Base-by-base conservation (phyloP, 1,284 basidiomycete genomes). In the Schizopora paradoxa region DNA sequence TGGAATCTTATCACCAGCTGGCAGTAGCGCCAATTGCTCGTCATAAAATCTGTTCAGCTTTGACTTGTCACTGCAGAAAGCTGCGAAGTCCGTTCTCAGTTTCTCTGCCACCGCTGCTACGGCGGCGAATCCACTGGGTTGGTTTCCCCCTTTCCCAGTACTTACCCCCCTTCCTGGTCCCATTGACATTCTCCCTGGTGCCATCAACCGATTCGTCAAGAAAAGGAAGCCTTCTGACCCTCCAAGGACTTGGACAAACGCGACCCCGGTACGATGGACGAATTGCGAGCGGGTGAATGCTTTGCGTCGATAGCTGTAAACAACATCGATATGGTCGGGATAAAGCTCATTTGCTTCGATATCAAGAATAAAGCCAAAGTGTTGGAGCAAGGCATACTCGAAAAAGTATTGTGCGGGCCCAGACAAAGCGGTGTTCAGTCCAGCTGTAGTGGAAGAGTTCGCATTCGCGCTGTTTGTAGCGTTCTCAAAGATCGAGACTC, bases 201-300 rank as follows among this genome's bases (percentile, higher is more conserved):
- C 78, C 72, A 87, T 79, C 45, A 94, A 70, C 27, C 91, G 72
- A 61, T 96, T 96, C 48, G 87, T 91, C 51, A 91, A 68, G 72
- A 91, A 94, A 47, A 91, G 66, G 65, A 92, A 93, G 0, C 91
- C 91, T 44, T 82, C 71, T 10, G 72, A 62, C 1, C 80, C 85
- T 2, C 86, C 88, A n/a, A 91, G 58, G 43, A 92, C 83, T 60
- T 94, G 90, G 11, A 91, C 80, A 55, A 95, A 88, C 3, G 88
- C 90, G 10, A 88, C 77, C 1, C 93, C 93, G 1, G 86, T 80
- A 34, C 83, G 79, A 59, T 95, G 92, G 21, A 93, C 86, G 62
- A 90, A 95, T 60, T 95, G 92, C 6, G 89, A 87, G 62, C 91
- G 77, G 49, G 76, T 76, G 66, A 83, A 93, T 1, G 81, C 74